Evolutionary conservation across 1,139 yeast genomes (phyloP), one percentile per base, ranked within the genome.

Genomic region (Kazachstania sp.): DNA sequence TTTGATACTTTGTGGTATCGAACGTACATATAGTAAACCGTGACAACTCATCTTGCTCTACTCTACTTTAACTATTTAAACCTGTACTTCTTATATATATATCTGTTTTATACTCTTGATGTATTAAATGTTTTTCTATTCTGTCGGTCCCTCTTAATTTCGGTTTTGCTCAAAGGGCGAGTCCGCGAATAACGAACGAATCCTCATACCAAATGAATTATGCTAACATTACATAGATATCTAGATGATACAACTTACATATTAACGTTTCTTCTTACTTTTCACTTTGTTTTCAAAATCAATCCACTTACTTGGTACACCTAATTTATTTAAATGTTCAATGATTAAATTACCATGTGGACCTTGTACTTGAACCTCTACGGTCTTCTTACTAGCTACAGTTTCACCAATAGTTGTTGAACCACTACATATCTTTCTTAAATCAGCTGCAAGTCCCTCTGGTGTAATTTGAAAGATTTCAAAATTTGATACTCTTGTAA

Each of bases 331-430:
- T 50, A 90, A 69, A 36, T 82, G 63, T 3, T 79, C 81, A 18
- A 73, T 69, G 13, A 86, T 78, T 1, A 76, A 66, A 45, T 77
- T 74, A 15, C 83, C 81, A 61, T 92, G 97, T 2, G 94, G 86
- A 0, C 98, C 98, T 66, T 92, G 97, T 2, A 92, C 95, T 44
- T 80, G 74, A 1, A 90, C 88, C 56, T 86, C 95, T 28, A 71
- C 66, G 7, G 75, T 60, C 28, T 75, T 78, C 2, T 85, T 82
- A 45, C 76, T 74, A 38, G 74, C 76, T 13, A 73, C 71, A 39
- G 74, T 70, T 37, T 73, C 78, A 1, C 78, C 79, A 15, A 86
- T 76, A 0, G 96, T 81, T 0, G 95, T 76, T 0, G 97, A 85
- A 0, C 96, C 96, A 19, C 95, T 92, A 64, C 97, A 92, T 52